Percentiles rank a stretch among this genome's conserved stretches.
phyloP scores from a whole-genome alignment of 768 basidiomycete species.

The Mycena kentingensis region DNA sequence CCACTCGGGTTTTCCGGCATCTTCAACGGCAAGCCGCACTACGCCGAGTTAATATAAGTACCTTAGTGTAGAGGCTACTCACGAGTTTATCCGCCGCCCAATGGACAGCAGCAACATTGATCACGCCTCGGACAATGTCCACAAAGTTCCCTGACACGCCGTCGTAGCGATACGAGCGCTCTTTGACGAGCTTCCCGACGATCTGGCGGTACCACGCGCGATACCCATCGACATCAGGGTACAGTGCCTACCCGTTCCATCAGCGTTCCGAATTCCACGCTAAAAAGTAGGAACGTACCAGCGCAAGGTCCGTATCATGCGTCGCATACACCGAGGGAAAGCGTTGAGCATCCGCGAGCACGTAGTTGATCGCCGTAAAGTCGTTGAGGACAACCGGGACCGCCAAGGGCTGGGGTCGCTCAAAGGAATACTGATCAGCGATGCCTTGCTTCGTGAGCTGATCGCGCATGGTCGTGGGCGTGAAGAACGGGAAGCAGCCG shows the following conservation, averaged over 20 bases:
- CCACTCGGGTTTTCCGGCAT: constrained; percentile 40
- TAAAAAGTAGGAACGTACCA: not conserved
- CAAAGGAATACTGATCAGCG: constrained; percentile 43
- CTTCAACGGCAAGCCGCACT: constrained; percentile 45
- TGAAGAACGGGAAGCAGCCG: constrained; percentile 68
- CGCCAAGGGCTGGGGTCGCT: constrained; percentile 35
- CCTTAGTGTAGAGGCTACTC: constrained; percentile 3
- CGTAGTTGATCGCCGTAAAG: constrained; percentile 34
- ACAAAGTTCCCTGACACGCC: constrained; percentile 35
- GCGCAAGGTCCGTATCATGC: constrained; percentile 11
- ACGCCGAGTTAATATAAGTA: not conserved
- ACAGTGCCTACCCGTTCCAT: constrained; percentile 18
- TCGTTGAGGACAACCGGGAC: constrained; percentile 35
- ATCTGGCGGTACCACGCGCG: constrained; percentile 28
- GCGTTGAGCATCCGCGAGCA: constrained; percentile 31
- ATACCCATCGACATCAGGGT: constrained; percentile 14
- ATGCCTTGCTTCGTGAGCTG: constrained; percentile 42
- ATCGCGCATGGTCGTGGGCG: constrained; percentile 45
- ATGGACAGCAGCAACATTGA: constrained; percentile 40
- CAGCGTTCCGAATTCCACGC: not conserved
- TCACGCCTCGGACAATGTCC: constrained; percentile 46
- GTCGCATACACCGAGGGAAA: constrained; percentile 37
- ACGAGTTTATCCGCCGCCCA: constrained; percentile 46
- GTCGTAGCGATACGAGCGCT: constrained; percentile 30
- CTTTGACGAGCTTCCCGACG: constrained; percentile 24